These are phyloP conservation scores for Talaromyces wortmannii DNA, from an alignment of 495 filamentous ascomycete genomes.

Conservation along the genomic window DNA sequence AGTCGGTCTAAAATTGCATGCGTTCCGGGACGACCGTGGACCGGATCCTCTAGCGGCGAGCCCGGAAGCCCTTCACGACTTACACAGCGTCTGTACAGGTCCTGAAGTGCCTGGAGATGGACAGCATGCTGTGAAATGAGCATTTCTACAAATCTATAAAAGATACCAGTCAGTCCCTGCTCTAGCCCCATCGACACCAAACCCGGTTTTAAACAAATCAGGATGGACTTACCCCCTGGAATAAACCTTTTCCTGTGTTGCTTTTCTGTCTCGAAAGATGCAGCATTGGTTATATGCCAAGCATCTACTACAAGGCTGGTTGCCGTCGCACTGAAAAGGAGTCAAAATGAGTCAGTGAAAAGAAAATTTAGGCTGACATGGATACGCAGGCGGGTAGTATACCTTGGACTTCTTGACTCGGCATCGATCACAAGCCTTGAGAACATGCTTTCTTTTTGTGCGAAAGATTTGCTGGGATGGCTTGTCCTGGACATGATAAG, in stretches of 20 bases:
- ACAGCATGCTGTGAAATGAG: constrained; percentile 39
- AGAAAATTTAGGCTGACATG: neutral
- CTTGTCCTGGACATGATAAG: constrained; percentile 26
- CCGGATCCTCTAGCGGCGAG: constrained; percentile 33
- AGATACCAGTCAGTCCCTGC: neutral
- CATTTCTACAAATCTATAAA: constrained; percentile 39
- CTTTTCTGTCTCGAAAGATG: constrained; percentile 40
- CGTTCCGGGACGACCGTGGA: constrained; percentile 36
- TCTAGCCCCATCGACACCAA: neutral
- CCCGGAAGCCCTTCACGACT: constrained; percentile 40
- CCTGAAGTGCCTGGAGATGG: constrained; percentile 37
- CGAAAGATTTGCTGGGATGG: constrained; percentile 38
- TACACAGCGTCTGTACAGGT: constrained; percentile 36
- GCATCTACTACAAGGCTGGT: constrained; percentile 42
- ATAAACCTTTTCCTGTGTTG: constrained; percentile 41
- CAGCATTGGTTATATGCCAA: constrained; percentile 41
- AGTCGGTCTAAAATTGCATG: constrained; percentile 40
- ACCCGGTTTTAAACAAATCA: neutral
- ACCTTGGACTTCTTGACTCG: constrained; percentile 45
- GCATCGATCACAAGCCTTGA: constrained; percentile 42
- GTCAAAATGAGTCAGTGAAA: neutral
- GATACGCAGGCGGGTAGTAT: constrained; percentile 2
- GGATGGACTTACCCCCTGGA: constrained; percentile 32
- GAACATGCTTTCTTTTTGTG: constrained; percentile 43
- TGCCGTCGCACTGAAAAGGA: constrained; percentile 35